Base-by-base conservation (phyloP, 371 early-diverging fungal genomes). In the Mucor velutinosus region DNA sequence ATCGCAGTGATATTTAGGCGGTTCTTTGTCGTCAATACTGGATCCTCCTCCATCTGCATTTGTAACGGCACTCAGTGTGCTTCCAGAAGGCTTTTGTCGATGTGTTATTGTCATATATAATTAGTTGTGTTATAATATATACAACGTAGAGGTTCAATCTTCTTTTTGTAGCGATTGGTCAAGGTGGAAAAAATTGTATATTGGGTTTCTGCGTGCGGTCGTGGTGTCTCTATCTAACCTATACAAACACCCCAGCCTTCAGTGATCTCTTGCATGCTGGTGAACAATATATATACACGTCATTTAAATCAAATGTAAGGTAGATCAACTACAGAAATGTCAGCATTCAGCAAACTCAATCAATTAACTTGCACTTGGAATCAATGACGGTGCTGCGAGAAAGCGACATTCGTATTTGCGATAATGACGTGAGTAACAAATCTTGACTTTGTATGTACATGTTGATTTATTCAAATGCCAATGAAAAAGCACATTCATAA, bases 1-100 rank as follows among this genome's bases (percentile, higher is more conserved):
- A 78, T 97, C 97, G 84, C 99, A 99, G 64, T 92, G 93, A 74
- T 91, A 94, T 73, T 87, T 88, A 17, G 84, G 84, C 32, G 81
- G 80, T 30, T 83, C 83, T 64, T 83, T 83, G 61, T 83, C 83
- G 67, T 83, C 83, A 17, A 78, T 47, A 37, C 70, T 73, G 35
- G 72, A 60, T 25, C 62, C 62, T 29, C 62, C 62, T 15, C 69
- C 72, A 37, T 65, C 70, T 35, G 66, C 60, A 21, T 35, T 76
- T 17, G 76, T 58, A 14, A 68, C 70, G 17, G 72, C 73, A 53
- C 64, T 67, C n/a, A 72, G 49, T 32, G 72, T 68, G 60, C 69
- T 72, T 15, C 72, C 72, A 15, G 73, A 70, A 21, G 83, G 76
- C 53, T 80, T 80, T 67, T 75, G 75, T 53, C 83, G 73, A 72